Conservation (phyloP, 371 early-diverging fungal genomes). For the Lichtheimia corymbifera region DNA sequence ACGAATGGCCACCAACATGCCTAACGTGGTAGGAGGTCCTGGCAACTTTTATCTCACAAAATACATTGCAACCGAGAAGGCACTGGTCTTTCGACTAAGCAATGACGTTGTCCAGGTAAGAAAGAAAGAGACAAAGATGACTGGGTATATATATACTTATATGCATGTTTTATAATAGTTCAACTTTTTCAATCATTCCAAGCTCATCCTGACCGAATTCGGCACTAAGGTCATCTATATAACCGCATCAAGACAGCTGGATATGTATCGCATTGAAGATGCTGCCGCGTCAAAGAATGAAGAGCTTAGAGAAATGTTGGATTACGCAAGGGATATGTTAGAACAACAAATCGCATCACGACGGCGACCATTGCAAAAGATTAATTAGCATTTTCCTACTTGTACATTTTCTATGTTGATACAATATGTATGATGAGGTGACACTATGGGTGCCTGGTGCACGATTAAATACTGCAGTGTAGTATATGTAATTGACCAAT, state of each 20-base stretch:
- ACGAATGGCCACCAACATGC: constrained; percentile 25
- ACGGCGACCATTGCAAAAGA: too few relatives aligned
- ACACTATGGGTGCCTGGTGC: too few relatives aligned
- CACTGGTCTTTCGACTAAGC: constrained; percentile 73
- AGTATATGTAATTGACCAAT: too few relatives aligned
- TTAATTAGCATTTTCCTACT: too few relatives aligned
- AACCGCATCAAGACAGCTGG: constrained; percentile 10
- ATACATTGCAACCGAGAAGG: constrained; percentile 63
- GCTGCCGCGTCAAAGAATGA: constrained; percentile 8
- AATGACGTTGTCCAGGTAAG: constrained; percentile 74
- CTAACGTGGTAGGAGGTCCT: constrained; percentile 13
- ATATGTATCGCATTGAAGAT: constrained; percentile 14
- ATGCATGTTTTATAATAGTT: constrained; percentile 43
- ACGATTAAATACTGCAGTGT: too few relatives aligned
- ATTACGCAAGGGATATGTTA: constrained; percentile 1
- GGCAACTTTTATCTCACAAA: constrained; percentile 65
- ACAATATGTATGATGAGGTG: too few relatives aligned
- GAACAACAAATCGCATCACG: constrained; percentile 6
- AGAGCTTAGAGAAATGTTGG: constrained; percentile 2
- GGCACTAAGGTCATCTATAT: constrained; percentile 56
- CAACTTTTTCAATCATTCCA: constrained; percentile 74
- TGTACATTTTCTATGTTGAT: too few relatives aligned
- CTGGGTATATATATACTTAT: neutral
- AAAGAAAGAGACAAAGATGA: neutral
- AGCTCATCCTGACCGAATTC: constrained; percentile 65